These are phyloP conservation scores for Mimosa pudica DNA, from an alignment of 306 rosid species.

Conservation along the genomic window DNA sequence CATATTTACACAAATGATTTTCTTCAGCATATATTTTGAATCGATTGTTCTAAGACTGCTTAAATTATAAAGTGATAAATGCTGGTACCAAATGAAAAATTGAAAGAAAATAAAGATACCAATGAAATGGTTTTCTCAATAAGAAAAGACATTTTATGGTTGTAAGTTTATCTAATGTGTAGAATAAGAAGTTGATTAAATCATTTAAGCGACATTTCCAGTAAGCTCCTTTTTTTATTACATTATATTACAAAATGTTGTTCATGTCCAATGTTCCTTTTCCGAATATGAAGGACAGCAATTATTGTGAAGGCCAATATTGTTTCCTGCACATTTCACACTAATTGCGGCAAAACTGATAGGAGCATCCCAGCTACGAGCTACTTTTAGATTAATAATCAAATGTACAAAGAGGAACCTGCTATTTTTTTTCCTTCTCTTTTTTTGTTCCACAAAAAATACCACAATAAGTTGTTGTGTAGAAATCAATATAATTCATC, in stretches of 20 bases:
- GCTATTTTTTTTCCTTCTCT: constrained; percentile 6
- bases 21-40: no score
- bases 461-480: constrained; percentile 26
- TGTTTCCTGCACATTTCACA: constrained; percentile 22
- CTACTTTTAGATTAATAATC: constrained; percentile 35
- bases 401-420: constrained; percentile 34
- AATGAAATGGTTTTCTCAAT: background rate
- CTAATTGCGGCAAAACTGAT: constrained; percentile 33
- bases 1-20: background rate
- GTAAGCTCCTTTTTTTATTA: background rate
- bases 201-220: background rate
- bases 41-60: no score
- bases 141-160: background rate
- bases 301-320: constrained; percentile 15
- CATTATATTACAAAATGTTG: constrained; percentile 14
- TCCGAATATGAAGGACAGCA: constrained; percentile 8
- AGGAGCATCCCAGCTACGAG: constrained; percentile 34
- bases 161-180: background rate
- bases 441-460: constrained; percentile 28
- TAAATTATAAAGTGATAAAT: no score
- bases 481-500: constrained; percentile 25
- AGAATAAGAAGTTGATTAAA: background rate
- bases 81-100: no score
- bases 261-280: background rate
- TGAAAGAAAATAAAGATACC: no score